Conservation (phyloP, 2,329 filamentous ascomycete genomes). For the Scedosporium apiospermum region DNA sequence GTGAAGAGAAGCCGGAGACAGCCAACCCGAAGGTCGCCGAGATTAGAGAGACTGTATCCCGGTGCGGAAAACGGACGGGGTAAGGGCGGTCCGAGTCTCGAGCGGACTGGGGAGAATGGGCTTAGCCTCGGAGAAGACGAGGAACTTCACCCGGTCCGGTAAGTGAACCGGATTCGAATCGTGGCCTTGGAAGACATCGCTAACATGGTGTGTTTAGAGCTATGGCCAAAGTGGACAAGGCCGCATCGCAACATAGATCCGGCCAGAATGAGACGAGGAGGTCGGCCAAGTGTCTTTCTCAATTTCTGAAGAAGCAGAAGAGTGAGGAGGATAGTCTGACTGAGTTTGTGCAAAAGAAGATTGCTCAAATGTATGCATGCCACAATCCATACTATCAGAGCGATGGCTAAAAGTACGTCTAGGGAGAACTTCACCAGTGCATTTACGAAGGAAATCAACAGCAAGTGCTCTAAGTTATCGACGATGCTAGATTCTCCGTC, state of each 20-base stretch:
- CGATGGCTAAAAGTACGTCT: not conserved
- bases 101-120: not conserved
- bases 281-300: not conserved
- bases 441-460: not conserved
- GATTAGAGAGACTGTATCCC: not conserved
- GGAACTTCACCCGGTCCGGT: not conserved
- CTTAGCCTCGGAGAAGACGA: not conserved
- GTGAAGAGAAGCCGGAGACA: not conserved
- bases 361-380: conserved; percentile 5
- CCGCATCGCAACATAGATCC: conserved; percentile 1
- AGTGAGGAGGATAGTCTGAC: not conserved
- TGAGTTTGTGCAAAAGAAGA: not conserved
- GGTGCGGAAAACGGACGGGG: not conserved
- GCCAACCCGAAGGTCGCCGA: not conserved
- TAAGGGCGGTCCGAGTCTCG: not conserved
- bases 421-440: not conserved
- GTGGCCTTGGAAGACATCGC: not conserved
- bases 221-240: not conserved
- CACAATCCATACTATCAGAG: no score
- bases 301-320: conserved; percentile 2
- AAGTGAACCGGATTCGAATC: not conserved
- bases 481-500: not conserved
- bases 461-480: not conserved
- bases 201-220: not conserved
- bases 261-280: not conserved